Percentiles rank a stretch among this genome's conserved stretches.
Evolutionary conservation across 2,329 filamentous ascomycete genomes (phyloP).

Genomic region (Plenodomus lindquistii): DNA sequence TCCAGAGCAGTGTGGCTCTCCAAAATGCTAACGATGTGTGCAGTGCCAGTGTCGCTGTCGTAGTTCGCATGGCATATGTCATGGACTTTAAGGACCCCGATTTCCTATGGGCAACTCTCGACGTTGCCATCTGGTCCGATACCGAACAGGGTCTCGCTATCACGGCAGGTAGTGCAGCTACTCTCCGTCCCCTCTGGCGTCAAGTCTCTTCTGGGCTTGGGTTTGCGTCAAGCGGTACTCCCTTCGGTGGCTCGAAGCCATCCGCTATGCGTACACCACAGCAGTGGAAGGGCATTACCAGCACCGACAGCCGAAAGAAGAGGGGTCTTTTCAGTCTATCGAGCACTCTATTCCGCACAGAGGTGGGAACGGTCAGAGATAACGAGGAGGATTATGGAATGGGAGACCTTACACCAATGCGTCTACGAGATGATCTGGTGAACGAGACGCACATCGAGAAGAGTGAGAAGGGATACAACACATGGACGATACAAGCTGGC

Average conservation of each 20-base stretch:
- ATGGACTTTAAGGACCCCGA: slow-evolving; percentile 40
- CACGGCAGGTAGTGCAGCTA: slow-evolving; percentile 42
- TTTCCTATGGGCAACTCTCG: slow-evolving; percentile 42
- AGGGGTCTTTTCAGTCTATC: slow-evolving; percentile 26
- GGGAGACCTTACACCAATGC: slow-evolving; percentile 27
- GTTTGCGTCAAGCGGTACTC: slow-evolving; percentile 16
- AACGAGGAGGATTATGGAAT: slow-evolving; percentile 28
- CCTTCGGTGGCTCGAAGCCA: slow-evolving; percentile 11
- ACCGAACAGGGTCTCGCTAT: slow-evolving; percentile 45
- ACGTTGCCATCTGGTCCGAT: slow-evolving; percentile 45
- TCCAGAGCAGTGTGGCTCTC: not conserved
- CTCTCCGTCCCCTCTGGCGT: slow-evolving; percentile 43
- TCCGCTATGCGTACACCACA: slow-evolving; percentile 22
- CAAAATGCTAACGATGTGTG: slow-evolving; percentile 1
- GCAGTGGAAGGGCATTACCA: slow-evolving; percentile 16
- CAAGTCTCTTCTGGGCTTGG: slow-evolving; percentile 25
- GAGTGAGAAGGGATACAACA: slow-evolving; percentile 28
- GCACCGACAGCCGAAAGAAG: slow-evolving; percentile 17
- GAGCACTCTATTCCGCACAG: slow-evolving; percentile 27
- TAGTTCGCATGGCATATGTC: slow-evolving; percentile 41
- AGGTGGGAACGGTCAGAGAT: slow-evolving; percentile 17
- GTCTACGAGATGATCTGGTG: slow-evolving; percentile 33
- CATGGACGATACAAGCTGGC: slow-evolving; percentile 35
- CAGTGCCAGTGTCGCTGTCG: slow-evolving; percentile 41
- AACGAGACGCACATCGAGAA: slow-evolving; percentile 19